Evolutionary conservation across 1,139 yeast species (phyloP).

Genomic region (Scheffersomyces insectosa): DNA sequence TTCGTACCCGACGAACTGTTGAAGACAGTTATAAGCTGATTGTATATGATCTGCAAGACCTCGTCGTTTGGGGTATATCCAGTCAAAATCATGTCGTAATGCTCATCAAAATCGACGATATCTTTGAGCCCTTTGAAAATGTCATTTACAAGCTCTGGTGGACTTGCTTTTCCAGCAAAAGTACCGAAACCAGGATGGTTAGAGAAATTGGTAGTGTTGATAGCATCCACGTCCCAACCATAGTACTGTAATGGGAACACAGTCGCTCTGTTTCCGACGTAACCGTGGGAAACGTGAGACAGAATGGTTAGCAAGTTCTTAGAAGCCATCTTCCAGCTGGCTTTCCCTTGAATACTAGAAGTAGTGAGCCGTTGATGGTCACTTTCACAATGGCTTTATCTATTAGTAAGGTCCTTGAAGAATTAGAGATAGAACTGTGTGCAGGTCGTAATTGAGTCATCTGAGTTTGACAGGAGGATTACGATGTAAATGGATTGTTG

Average conservation of each 20-base stretch:
- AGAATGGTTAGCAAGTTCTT: slow-evolving; percentile 42
- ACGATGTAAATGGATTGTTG: too few species aligned
- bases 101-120: slow-evolving; percentile 23
- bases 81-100: slow-evolving; percentile 63
- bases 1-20: slow-evolving; percentile 14
- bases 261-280: slow-evolving; percentile 20
- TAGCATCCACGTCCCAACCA: slow-evolving; percentile 84
- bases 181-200: slow-evolving; percentile 82
- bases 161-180: slow-evolving; percentile 22
- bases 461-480: too few species aligned
- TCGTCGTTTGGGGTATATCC: slow-evolving; percentile 71
- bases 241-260: slow-evolving; percentile 74
- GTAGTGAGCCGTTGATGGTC: too few species aligned
- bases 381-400: too few species aligned
- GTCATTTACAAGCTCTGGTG: slow-evolving; percentile 20
- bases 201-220: slow-evolving; percentile 78
- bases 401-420: too few species aligned
- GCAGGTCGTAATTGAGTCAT: too few species aligned
- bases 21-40: slow-evolving; percentile 29
- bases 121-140: slow-evolving; percentile 25
- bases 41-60: slow-evolving; percentile 49
- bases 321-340: too few species aligned
- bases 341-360: too few species aligned
- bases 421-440: too few species aligned
- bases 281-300: slow-evolving; percentile 83